Conservation (phyloP, 345 rosid genomes). For the Salix viminalis region DNA sequence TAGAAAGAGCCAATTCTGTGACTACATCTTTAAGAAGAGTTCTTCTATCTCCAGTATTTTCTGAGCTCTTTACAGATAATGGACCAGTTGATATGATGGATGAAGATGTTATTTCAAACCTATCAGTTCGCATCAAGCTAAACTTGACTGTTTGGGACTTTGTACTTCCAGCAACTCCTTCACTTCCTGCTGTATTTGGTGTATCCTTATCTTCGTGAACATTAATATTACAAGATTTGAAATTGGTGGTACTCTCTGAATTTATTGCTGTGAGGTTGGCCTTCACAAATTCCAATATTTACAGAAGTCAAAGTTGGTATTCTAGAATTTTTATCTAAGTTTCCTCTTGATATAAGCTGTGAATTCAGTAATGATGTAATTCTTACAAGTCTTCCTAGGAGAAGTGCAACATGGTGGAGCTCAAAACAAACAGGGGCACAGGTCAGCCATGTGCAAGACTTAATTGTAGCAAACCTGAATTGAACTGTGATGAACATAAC, state of each 20-base stretch:
- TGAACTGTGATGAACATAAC: neutral
- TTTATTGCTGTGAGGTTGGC: too few species aligned
- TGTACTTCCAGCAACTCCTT: conserved; percentile 78
- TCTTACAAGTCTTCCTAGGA: neutral
- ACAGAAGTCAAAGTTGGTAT: too few species aligned
- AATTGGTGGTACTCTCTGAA: neutral
- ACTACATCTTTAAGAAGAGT: conserved; percentile 74
- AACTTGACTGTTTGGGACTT: conserved; percentile 94
- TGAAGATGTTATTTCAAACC: conserved; percentile 85
- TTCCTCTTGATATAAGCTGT: neutral
- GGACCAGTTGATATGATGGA: conserved; percentile 82
- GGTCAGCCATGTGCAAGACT: neutral
- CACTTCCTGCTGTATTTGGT: conserved; percentile 96
- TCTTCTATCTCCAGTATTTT: conserved; percentile 77
- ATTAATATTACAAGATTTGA: neutral
- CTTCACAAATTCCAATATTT: too few species aligned
- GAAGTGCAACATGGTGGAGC: neutral
- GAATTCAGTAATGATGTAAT: neutral
- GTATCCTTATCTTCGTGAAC: conserved; percentile 44
- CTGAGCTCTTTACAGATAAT: conserved; percentile 76
- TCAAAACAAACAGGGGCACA: neutral
- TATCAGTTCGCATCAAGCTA: conserved; percentile 70
- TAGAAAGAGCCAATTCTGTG: conserved; percentile 72
- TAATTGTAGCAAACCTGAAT: neutral
- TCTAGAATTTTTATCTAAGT: neutral